Percentiles rank a stretch among this genome's conserved stretches.
phyloP scores from a whole-genome alignment of 768 basidiomycete genomes.

The Leccinum subtestaceum region DNA sequence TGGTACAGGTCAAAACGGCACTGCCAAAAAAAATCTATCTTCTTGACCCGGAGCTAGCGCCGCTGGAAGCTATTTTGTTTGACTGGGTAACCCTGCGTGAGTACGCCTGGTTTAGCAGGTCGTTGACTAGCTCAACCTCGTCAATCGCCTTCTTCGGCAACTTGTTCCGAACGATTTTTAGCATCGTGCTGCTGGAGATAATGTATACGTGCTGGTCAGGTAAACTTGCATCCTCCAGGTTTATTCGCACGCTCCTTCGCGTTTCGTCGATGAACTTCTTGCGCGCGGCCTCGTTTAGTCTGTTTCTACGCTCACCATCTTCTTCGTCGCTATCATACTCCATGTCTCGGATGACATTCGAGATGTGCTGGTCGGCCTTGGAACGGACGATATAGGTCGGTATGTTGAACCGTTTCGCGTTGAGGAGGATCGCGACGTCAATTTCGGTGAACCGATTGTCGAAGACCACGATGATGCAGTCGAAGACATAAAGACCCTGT shows the following conservation, averaged over 20 bases:
- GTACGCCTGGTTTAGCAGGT: conserved; percentile 11
- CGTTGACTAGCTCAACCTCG: conserved; percentile 10
- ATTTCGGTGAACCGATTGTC: conserved; percentile 34
- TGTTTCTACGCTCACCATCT: conserved; percentile 10
- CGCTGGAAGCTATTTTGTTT: background rate
- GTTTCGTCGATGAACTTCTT: conserved; percentile 24
- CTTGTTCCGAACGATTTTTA: conserved; percentile 11
- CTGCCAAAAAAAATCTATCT: background rate
- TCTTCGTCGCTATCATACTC: conserved; percentile 20
- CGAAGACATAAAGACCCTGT: conserved; percentile 37
- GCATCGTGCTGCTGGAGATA: conserved; percentile 20
- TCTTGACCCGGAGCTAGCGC: background rate
- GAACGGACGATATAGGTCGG: conserved; percentile 37
- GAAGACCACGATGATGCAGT: conserved; percentile 33
- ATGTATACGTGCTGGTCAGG: conserved; percentile 27
- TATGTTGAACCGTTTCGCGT: conserved; percentile 30
- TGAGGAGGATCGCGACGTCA: conserved; percentile 32
- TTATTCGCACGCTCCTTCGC: conserved; percentile 14
- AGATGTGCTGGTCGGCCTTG: conserved; percentile 34
- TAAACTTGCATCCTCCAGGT: conserved; percentile 19
- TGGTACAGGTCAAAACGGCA: background rate
- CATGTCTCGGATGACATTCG: conserved; percentile 22
- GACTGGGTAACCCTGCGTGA: background rate
- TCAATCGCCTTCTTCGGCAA: conserved; percentile 14
- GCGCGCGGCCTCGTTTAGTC: conserved; percentile 14